Evolutionary conservation across 208 protist species (phyloP).

Genomic region (Trichomonas tenax): DNA sequence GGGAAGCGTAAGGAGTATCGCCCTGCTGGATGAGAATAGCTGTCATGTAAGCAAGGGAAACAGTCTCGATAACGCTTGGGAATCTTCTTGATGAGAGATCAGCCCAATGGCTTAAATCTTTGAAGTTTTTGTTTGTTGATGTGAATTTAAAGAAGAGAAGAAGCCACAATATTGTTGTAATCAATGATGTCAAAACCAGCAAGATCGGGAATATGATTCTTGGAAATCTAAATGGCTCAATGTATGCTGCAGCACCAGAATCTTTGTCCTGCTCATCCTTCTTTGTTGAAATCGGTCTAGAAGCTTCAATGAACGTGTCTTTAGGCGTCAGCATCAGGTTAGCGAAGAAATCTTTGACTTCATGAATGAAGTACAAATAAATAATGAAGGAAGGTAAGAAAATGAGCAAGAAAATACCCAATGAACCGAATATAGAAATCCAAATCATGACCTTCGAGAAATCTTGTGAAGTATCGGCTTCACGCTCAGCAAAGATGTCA

Average conservation of each 20-base stretch:
- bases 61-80: neutral
- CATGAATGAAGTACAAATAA: neutral
- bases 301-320: neutral
- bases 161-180: neutral
- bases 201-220: neutral
- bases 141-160: neutral
- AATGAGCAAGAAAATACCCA: neutral
- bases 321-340: neutral
- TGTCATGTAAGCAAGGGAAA: neutral
- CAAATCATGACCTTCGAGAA: neutral
- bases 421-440: neutral
- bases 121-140: neutral
- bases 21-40: neutral
- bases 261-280: neutral
- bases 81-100: neutral
- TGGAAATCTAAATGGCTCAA: neutral
- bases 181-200: neutral
- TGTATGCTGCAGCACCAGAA: neutral
- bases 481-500: neutral
- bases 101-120: neutral
- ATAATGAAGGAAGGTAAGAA: neutral
- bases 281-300: neutral
- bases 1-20: neutral
- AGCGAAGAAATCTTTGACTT: neutral
- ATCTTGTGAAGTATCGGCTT: neutral